These are phyloP conservation scores for Didymella pinodella DNA, from an alignment of 2,329 filamentous ascomycete genomes.

Conservation along the genomic window DNA sequence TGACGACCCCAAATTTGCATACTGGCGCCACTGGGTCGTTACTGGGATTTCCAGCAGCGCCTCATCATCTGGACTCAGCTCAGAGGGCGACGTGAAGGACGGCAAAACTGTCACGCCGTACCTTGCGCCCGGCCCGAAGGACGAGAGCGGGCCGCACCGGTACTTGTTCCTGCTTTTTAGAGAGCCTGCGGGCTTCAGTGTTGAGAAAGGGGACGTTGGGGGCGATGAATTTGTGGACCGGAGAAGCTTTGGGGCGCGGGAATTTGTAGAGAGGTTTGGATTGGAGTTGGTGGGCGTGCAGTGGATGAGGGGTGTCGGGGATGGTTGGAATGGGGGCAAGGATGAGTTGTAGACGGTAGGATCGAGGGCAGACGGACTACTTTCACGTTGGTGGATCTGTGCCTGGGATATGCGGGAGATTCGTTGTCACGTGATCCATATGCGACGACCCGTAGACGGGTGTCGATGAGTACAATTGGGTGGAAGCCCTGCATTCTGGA, in stretches of 20 bases:
- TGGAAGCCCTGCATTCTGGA: neutral
- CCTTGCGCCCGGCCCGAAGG: constrained; percentile 46
- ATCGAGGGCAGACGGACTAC: too few relatives aligned
- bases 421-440: neutral
- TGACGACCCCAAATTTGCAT: constrained; percentile 63
- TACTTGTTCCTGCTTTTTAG: constrained; percentile 45
- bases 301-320: constrained; percentile 50
- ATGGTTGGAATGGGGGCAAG: constrained; percentile 39
- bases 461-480: neutral
- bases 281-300: constrained; percentile 46
- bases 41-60: constrained; percentile 25
- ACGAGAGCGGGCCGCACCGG: constrained; percentile 48
- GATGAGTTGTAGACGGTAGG: constrained; percentile 10
- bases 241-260: constrained; percentile 38
- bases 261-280: constrained; percentile 36
- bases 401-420: neutral
- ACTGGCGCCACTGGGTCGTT: constrained; percentile 64
- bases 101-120: constrained; percentile 43
- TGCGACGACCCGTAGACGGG: neutral
- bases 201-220: constrained; percentile 43
- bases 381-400: neutral
- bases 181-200: constrained; percentile 32
- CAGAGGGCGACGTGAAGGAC: neutral
- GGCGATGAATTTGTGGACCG: constrained; percentile 50
- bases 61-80: neutral